Evolutionary conservation across 352 stramenopile species (phyloP), one percentile per base, ranked within the genome.

Genomic region (Phytophthora sojae): DNA sequence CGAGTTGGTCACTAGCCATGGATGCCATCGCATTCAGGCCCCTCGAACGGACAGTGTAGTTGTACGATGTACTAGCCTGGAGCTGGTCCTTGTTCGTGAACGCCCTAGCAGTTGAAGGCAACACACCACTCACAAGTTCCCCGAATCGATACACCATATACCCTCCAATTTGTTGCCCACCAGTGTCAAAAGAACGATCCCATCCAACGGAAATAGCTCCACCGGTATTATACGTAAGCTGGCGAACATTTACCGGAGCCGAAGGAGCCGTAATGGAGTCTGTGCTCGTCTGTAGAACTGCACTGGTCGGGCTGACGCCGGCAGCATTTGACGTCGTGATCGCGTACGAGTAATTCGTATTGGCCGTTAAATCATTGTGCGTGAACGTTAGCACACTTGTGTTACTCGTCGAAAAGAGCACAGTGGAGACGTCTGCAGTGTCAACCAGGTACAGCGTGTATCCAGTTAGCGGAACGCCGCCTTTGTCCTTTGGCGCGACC

Each of bases 81-180:
- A 93, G 35, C 19, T 55, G 57, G 3, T 50, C 66, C 19, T 71
- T 85, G 37, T 92, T 80, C 7, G 75, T 70, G 51, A 75, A 91
- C n/a, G 6, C 75, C 17, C 57, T 60, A 0, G 59, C 56, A 4
- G 25, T 47, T 1, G 79, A 25, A n/a, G 58, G 26, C 3, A 88
- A 53, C 0, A 77, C 73, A 3, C 66, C 56, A 3, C 61, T 71
- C 12, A 92, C 61, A 0, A 65, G 14, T 0, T 47, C 61, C 8
- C 79, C 79, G 47, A 91, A 78, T 8, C 84, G 81, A 61, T 90
- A 92, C 0, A 93, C 54, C 64, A 69, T 80, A 44, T 89, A 93
- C 2, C 66, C 65, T 12, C 30, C 61, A 4, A 93, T 73, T 0
- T 79, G 70, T 17, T 86, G 75, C 0, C 86, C 86, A 6, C 86